phyloP scores from a whole-genome alignment of 2,329 filamentous ascomycete species.

The Diaporthe sp. region DNA sequence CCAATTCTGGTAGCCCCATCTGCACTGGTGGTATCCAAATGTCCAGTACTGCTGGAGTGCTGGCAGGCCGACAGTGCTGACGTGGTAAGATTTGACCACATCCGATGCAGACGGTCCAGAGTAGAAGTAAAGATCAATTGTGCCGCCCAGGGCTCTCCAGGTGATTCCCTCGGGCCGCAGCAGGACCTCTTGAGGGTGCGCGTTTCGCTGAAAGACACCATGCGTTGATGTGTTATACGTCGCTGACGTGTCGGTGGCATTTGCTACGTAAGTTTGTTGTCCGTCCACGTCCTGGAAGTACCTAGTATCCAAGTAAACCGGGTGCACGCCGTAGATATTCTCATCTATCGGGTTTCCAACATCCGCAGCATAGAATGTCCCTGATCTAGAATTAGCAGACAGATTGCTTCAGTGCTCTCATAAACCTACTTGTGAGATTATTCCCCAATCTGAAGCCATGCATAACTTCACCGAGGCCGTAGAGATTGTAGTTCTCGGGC shows the following conservation, averaged over 20 bases:
- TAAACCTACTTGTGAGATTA: constrained; percentile 71
- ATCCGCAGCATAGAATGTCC: constrained; percentile 73
- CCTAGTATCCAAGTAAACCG: constrained; percentile 83
- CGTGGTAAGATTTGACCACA: constrained; percentile 79
- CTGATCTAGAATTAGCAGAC: constrained; percentile 42
- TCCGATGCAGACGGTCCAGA: constrained; percentile 77
- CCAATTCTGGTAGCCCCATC: constrained; percentile 86
- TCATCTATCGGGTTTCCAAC: constrained; percentile 72
- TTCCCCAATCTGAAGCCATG: constrained; percentile 79
- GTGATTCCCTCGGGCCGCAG: constrained; percentile 74
- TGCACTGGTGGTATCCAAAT: constrained; percentile 85
- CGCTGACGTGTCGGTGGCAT: constrained; percentile 63
- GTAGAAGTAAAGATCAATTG: constrained; percentile 84
- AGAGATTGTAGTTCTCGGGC: constrained; percentile 80
- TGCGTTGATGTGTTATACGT: constrained; percentile 78
- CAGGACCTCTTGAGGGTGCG: constrained; percentile 81
- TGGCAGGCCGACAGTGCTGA: constrained; percentile 75
- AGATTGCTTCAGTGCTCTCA: background rate
- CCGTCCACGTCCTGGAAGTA: constrained; percentile 73
- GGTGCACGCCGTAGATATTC: constrained; percentile 83
- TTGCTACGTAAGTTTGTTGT: constrained; percentile 64
- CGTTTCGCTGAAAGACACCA: constrained; percentile 82
- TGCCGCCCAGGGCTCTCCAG: constrained; percentile 81
- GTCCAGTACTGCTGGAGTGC: constrained; percentile 86
- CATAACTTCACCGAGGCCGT: constrained; percentile 81